Evolutionary conservation across 345 rosid species (phyloP), one percentile per base, ranked within the genome.

Genomic region (Sonneratia alba): DNA sequence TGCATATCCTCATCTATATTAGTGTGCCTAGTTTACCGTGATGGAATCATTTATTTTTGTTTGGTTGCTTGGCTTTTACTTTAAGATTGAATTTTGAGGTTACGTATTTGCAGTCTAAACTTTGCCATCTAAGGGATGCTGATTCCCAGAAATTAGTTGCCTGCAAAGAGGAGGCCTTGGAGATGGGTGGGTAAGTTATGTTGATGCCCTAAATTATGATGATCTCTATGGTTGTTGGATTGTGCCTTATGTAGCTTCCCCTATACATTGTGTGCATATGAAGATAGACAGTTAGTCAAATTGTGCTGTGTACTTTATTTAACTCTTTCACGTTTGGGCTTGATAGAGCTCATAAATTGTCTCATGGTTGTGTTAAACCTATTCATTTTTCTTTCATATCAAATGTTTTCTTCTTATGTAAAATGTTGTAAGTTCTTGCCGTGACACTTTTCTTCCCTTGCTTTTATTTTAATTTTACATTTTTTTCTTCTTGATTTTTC

Each of bases 141-240:
- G 88, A 87, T 83, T 83, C 92, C 21, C 74, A 53, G 37, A 81
- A 82, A 72, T 67, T 91, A 74, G 81, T 85, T 64, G 78, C 82
- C 70, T 74, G 71, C 71, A 92, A 89, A 80, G 99, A 92, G 85
- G 96, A 91, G 81, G 76, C 93, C 7, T 75, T 89, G 65, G 99
- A 92, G 85, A 79, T 89, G 89, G 99, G 97, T 73, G 97, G 97
- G 97, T 95, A 83, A 87, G 89, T 86, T 72, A 32, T 69, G 69
- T 77, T 66, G 37, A 49, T 67, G 66, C 48, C 66, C 66, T 13
- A 51, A 32, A 6, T 67, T 27, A 19, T 12, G 2, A 21, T 14
- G 36, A 42, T 42, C 16, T 62, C 14, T 32, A 62, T 32, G 66
- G 3, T 34, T 59, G 36, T 59, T 22, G 64, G 36, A 59, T 18